Conservation (phyloP, 2,329 filamentous ascomycete species). For the Alternaria metachromatica region DNA sequence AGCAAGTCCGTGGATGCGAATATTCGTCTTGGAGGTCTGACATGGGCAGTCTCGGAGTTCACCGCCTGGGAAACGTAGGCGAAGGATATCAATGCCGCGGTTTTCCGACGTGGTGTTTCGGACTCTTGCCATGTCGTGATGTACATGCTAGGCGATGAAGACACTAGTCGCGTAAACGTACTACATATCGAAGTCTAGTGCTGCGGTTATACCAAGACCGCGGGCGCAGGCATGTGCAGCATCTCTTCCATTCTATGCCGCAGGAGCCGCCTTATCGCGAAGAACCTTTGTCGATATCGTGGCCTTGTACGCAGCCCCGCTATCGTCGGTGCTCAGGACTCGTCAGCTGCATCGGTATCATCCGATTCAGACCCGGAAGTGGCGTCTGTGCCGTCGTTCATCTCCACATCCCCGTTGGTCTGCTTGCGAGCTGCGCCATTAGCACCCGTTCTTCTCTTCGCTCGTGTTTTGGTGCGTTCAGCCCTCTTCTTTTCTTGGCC, state of each 20-base stretch:
- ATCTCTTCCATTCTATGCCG: constrained; percentile 15
- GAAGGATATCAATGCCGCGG: background rate
- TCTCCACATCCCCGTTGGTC: constrained; percentile 37
- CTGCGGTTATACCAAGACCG: constrained; percentile 1
- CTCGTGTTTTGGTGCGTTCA: constrained; percentile 27
- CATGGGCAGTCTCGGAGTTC: background rate
- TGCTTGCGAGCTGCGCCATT: constrained; percentile 24
- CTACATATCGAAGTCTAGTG: constrained; percentile 14
- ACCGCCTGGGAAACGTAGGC: background rate
- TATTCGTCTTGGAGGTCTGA: background rate
- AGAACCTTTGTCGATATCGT: background rate
- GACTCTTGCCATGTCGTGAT: constrained; percentile 12
- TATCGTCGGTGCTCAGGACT: constrained; percentile 9
- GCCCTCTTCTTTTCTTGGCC: constrained; percentile 39
- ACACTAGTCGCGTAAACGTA: constrained; percentile 8
- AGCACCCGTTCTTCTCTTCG: constrained; percentile 25
- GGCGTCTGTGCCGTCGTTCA: constrained; percentile 29
- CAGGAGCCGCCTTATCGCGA: background rate
- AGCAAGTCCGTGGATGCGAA: background rate
- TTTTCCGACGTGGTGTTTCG: constrained; percentile 8
- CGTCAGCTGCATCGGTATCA: constrained; percentile 15
- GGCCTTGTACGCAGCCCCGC: background rate
- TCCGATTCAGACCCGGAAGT: constrained; percentile 29
- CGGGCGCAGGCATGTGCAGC: constrained; percentile 2
- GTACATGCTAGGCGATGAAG: constrained; percentile 20